These are phyloP conservation scores for Hyaloscypha variabilis DNA, from an alignment of 495 filamentous ascomycete species.

Conservation along the genomic window DNA sequence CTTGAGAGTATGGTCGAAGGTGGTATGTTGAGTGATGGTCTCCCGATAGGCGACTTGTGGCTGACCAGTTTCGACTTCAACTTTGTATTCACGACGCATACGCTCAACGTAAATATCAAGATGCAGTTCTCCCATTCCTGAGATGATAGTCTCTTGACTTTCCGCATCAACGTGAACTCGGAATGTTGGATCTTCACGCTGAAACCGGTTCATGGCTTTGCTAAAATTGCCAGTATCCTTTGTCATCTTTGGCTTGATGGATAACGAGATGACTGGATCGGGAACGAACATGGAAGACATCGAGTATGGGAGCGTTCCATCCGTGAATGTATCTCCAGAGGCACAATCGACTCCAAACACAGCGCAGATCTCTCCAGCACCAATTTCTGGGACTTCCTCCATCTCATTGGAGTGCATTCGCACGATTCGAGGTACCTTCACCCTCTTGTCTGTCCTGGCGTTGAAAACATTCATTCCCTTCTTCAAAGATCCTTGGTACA, in stretches of 20 bases:
- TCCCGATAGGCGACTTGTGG: constrained; percentile 98
- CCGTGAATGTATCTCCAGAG: constrained; percentile 97
- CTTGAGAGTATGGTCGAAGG: constrained; percentile 93
- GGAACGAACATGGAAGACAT: constrained; percentile 99
- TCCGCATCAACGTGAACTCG: constrained; percentile 89
- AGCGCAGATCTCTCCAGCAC: constrained; percentile 96
- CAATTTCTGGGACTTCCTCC: constrained; percentile 92
- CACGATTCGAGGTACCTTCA: constrained; percentile 96
- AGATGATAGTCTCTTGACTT: constrained; percentile 94
- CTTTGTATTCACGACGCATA: constrained; percentile 95
- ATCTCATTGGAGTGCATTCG: constrained; percentile 99
- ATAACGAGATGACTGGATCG: constrained; percentile 96
- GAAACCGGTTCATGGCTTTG: constrained; percentile 99
- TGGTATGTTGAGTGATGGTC: constrained; percentile 74
- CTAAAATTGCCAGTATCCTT: constrained; percentile 94
- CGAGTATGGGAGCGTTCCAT: constrained; percentile 87
- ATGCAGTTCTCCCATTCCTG: constrained; percentile 98
- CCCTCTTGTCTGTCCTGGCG: constrained; percentile 89
- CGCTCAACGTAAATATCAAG: constrained; percentile 98
- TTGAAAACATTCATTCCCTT: constrained; percentile 94
- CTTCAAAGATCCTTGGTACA: constrained; percentile 91
- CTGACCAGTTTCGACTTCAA: constrained; percentile 92
- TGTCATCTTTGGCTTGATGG: constrained; percentile 93
- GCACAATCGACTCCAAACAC: constrained; percentile 99
- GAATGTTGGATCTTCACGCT: constrained; percentile 98